Conservation (phyloP, 805 yeast genomes). For the Priceomyces haplophilus region DNA sequence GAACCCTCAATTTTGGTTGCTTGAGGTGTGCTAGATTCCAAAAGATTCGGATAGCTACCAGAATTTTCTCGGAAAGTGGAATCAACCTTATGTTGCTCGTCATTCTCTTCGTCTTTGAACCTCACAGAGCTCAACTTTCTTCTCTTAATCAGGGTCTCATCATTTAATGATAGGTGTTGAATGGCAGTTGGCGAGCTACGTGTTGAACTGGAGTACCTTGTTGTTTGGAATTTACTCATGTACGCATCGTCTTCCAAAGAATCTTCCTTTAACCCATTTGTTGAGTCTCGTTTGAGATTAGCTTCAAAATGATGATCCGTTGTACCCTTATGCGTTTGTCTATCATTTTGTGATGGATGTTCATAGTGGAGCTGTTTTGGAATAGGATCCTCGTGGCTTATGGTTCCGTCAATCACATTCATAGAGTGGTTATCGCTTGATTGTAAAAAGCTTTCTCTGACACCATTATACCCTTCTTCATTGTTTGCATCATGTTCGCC, state of each 20-base stretch:
- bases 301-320: neutral
- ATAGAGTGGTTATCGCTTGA: too few relatives aligned
- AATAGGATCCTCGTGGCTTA: neutral
- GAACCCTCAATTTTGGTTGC: neutral
- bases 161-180: neutral
- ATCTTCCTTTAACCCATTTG: too few relatives aligned
- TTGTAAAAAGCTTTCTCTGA: too few relatives aligned
- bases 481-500: too few relatives aligned
- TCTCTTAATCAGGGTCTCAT: neutral
- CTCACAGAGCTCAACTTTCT: neutral
- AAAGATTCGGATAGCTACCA: slow-evolving; percentile 9
- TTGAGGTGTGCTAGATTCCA: slow-evolving; percentile 17
- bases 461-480: too few relatives aligned
- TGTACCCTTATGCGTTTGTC: too few relatives aligned
- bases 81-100: neutral
- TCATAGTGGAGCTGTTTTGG: neutral
- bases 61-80: slow-evolving; percentile 5
- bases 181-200: neutral
- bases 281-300: too few relatives aligned
- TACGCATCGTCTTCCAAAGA: too few relatives aligned
- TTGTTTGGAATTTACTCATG: neutral
- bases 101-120: neutral
- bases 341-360: too few relatives aligned
- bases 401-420: neutral
- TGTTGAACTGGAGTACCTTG: neutral